phyloP scores from a whole-genome alignment of 2,329 filamentous ascomycete genomes.

The Alternaria sp. region DNA sequence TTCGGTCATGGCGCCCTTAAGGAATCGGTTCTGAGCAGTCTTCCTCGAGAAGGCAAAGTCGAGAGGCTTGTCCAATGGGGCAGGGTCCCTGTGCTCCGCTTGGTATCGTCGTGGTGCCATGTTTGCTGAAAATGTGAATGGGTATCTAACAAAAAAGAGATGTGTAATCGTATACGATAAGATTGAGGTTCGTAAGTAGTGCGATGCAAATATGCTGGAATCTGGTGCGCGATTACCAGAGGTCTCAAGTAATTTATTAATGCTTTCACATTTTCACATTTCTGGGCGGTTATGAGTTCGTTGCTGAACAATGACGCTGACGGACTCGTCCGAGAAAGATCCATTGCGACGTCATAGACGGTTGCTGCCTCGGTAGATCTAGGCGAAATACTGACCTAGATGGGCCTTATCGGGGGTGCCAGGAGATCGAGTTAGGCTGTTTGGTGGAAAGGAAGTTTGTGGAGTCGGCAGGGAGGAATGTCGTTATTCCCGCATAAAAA shows the following conservation, averaged over 20 bases:
- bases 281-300: conserved; percentile 13
- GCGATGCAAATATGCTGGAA: background rate
- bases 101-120: conserved; percentile 55
- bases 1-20: conserved; percentile 75
- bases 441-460: background rate
- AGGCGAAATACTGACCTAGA: conserved; percentile 12
- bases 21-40: conserved; percentile 69
- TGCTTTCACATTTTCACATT: conserved; percentile 8
- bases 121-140: background rate
- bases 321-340: conserved; percentile 3
- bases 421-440: conserved; percentile 8
- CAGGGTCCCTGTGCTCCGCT: conserved; percentile 52
- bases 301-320: background rate
- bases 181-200: background rate
- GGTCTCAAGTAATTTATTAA: conserved; percentile 3
- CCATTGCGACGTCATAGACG: conserved; percentile 20
- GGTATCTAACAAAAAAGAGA: conserved; percentile 12
- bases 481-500: conserved; percentile 3
- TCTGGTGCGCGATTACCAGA: background rate
- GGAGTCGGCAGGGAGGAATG: background rate
- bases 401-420: background rate
- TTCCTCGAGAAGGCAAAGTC: conserved; percentile 60
- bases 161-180: background rate
- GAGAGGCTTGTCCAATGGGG: conserved; percentile 56
- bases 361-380: conserved; percentile 17